Evolutionary conservation across 2,329 filamentous ascomycete genomes (phyloP), one percentile per base, ranked within the genome.

Genomic region (Neocucurbitaria cava): DNA sequence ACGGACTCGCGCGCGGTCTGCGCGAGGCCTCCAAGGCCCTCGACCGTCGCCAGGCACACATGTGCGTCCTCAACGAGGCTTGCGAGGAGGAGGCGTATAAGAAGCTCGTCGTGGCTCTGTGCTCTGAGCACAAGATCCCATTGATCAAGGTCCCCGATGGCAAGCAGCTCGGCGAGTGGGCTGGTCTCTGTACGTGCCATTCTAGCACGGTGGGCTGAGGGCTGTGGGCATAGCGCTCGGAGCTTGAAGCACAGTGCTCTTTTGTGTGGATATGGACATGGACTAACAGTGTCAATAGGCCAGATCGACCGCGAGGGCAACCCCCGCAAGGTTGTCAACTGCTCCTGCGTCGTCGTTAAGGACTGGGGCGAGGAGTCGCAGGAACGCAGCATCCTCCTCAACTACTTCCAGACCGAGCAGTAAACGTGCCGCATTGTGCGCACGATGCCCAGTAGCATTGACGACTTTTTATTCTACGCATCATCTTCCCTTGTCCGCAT

Each of bases 61-160:
- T 99, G 93, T 99, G 95, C 82, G 95, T 99, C 72, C 89, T 99
- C 76, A 99, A 99, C 89, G 95, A 99, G 89, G 89, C 90, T 71
- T 99, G 95, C 87, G 95, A 99, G 86, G 95, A 99, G 88, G 95
- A 99, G 84, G 94, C 95, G 71, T 99, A 99, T 88, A 99, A 99
- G 92, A 99, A 99, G 90, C 89, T 99, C 69, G 94, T 99, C 75
- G 91, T 98, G 72, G 95, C 95, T 63, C 90, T 99, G 60, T 99
- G 95, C 91, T 91, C 90, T 66, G 95, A 99, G 89, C 95, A 99
- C 87, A 97, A 97, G 89, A 99, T 99, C 76, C 95, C 95, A 69
- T 85, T 99, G 76, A 99, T 99, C 88, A 98, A 99, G 91, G 95
- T 99, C 66, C 94, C 93, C 71, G 95, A 99, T 82, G 95, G 95